Evolutionary conservation across 805 yeast genomes (phyloP).

Genomic region (Metschnikowia cerradonensis): DNA sequence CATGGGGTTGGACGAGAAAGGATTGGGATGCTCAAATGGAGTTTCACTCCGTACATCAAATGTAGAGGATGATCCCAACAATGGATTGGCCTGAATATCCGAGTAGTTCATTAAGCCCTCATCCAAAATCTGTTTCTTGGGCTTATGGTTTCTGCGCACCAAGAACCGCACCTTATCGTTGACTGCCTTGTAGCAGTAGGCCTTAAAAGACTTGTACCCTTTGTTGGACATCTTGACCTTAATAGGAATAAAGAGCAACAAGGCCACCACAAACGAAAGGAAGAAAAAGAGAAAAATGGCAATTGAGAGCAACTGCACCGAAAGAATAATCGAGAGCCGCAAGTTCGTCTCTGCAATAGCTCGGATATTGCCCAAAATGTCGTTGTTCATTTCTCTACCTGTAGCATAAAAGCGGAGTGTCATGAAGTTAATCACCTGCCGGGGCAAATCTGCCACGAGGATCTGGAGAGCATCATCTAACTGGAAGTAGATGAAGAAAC

Average conservation of each 20-base stretch:
- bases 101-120: constrained; percentile 25
- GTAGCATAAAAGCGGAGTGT: constrained; percentile 56
- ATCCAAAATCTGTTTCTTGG: constrained; percentile 29
- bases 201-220: constrained; percentile 46
- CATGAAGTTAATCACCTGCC: constrained; percentile 79
- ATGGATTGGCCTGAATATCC: constrained; percentile 27
- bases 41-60: constrained; percentile 7
- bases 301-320: constrained; percentile 74
- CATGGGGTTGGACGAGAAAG: background rate
- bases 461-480: constrained; percentile 59
- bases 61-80: constrained; percentile 18
- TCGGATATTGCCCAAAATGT: constrained; percentile 45
- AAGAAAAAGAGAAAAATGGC: constrained; percentile 70
- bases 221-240: constrained; percentile 38
- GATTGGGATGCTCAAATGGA: background rate
- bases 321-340: constrained; percentile 65
- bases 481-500: constrained; percentile 62
- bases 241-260: constrained; percentile 50
- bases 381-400: constrained; percentile 41
- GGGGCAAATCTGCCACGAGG: constrained; percentile 76
- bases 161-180: constrained; percentile 53
- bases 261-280: constrained; percentile 50
- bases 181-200: constrained; percentile 58
- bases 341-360: constrained; percentile 57
- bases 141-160: constrained; percentile 41